Evolutionary conservation across 805 yeast species (phyloP).

Genomic region (Candida broadrunensis): DNA sequence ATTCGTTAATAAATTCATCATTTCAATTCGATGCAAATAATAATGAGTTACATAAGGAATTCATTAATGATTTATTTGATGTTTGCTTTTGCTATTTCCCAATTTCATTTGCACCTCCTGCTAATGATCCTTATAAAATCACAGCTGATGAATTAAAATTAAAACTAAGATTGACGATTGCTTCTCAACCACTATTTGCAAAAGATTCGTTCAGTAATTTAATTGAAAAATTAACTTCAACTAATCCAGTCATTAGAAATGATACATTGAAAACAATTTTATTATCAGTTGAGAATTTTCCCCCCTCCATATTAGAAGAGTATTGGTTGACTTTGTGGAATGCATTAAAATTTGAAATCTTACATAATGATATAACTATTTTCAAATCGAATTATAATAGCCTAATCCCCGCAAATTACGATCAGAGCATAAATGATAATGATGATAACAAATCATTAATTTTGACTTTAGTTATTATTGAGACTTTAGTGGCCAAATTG

Average conservation of each 20-base stretch:
- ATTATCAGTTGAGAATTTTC: constrained; percentile 53
- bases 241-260: constrained; percentile 66
- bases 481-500: constrained; percentile 39
- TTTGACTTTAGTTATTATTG: constrained; percentile 36
- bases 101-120: constrained; percentile 89
- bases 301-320: constrained; percentile 44
- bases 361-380: constrained; percentile 58
- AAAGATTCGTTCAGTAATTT: constrained; percentile 74
- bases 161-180: constrained; percentile 58
- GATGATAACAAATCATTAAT: constrained; percentile 35
- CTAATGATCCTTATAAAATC: constrained; percentile 82
- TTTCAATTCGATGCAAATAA: constrained; percentile 25
- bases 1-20: constrained; percentile 40
- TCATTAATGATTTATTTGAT: constrained; percentile 74
- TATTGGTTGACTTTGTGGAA: constrained; percentile 82
- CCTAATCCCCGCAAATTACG: constrained; percentile 25
- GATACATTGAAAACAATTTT: constrained; percentile 69
- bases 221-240: constrained; percentile 74
- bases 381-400: constrained; percentile 22
- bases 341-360: constrained; percentile 82
- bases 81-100: constrained; percentile 94
- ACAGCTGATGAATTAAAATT: constrained; percentile 69
- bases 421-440: constrained; percentile 22
- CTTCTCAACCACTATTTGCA: constrained; percentile 61
- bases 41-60: constrained; percentile 34